Evolutionary conservation across 805 yeast genomes (phyloP).

Genomic region (Cyberlindnera misumaiensis): DNA sequence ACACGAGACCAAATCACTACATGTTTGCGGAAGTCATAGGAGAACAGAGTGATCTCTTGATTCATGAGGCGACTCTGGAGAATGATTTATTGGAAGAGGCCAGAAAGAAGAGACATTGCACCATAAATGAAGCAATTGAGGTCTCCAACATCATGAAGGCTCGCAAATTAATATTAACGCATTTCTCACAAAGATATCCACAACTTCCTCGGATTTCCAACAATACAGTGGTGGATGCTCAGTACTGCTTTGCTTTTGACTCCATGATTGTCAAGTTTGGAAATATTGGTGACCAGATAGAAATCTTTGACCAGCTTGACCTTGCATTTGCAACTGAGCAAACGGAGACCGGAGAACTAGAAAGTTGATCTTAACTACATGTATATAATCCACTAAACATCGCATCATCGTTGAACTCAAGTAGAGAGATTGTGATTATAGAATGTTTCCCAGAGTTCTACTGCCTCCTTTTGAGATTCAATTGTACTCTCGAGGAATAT

Average conservation of each 20-base stretch:
- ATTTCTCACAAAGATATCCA: slow-evolving; percentile 87
- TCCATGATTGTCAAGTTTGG: slow-evolving; percentile 47
- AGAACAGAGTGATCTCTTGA: slow-evolving; percentile 55
- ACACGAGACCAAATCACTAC: slow-evolving; percentile 72
- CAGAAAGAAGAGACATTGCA: slow-evolving; percentile 72
- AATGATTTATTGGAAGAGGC: slow-evolving; percentile 78
- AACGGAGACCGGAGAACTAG: slow-evolving; percentile 16
- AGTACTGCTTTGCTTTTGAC: slow-evolving; percentile 55
- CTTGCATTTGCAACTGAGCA: slow-evolving; percentile 26
- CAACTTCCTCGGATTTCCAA: slow-evolving; percentile 37
- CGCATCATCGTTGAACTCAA: not conserved
- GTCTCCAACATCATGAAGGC: slow-evolving; percentile 71
- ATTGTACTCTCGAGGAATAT: slow-evolving; percentile 84
- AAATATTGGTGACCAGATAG: slow-evolving; percentile 34
- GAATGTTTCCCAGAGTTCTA: slow-evolving; percentile 84
- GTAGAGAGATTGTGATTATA: slow-evolving; percentile 44
- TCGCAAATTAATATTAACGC: slow-evolving; percentile 68
- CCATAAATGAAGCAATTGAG: slow-evolving; percentile 77
- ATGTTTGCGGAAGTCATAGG: slow-evolving; percentile 61
- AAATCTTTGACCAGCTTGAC: slow-evolving; percentile 23
- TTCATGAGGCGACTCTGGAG: slow-evolving; percentile 93
- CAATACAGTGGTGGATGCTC: slow-evolving; percentile 23
- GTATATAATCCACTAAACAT: not conserved
- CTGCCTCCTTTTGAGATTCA: slow-evolving; percentile 88
- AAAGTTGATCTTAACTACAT: not conserved